These are phyloP conservation scores for Saccharomycopsis schoenii DNA, from an alignment of 805 yeast species.

Conservation along the genomic window DNA sequence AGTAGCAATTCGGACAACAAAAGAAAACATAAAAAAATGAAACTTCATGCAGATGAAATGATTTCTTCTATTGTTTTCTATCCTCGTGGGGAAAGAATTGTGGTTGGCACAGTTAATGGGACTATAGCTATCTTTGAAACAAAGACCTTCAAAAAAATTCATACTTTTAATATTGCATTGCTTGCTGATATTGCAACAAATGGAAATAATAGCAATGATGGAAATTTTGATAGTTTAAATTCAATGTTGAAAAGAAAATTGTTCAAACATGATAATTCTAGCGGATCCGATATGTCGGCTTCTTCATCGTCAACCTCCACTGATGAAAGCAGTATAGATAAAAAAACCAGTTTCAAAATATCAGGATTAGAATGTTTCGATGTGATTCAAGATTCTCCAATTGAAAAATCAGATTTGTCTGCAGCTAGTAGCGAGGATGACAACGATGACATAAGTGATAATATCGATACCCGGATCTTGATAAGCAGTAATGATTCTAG, in stretches of 20 bases:
- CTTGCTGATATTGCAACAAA: not conserved
- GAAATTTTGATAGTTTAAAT: not conserved
- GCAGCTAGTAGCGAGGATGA: not conserved
- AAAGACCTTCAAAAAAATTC: conserved; percentile 42
- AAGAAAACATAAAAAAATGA: not conserved
- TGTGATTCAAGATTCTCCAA: conserved; percentile 4
- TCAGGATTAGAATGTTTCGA: conserved; percentile 60
- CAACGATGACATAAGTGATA: conserved; percentile 17
- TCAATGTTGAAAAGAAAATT: conserved; percentile 20
- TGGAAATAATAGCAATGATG: not conserved
- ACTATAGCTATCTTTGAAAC: conserved; percentile 52
- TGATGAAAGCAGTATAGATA: not conserved
- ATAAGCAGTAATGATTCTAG: conserved; percentile 79
- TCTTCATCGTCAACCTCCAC: not conserved
- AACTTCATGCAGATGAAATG: conserved; percentile 46
- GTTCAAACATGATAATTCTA: conserved; percentile 29
- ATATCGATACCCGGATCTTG: conserved; percentile 34
- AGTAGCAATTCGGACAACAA: not conserved
- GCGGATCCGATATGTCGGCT: conserved; percentile 28
- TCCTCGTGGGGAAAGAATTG: conserved; percentile 47
- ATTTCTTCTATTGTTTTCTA: conserved; percentile 71
- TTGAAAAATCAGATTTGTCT: not conserved
- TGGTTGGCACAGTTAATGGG: conserved; percentile 77
- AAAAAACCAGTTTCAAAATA: conserved; percentile 32
- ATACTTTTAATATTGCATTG: conserved; percentile 29